Percentiles rank a stretch among this genome's conserved stretches.
These are phyloP conservation scores for Mitragyna speciosa DNA, from an alignment of 257 asterid genomes.

Conservation along the genomic window DNA sequence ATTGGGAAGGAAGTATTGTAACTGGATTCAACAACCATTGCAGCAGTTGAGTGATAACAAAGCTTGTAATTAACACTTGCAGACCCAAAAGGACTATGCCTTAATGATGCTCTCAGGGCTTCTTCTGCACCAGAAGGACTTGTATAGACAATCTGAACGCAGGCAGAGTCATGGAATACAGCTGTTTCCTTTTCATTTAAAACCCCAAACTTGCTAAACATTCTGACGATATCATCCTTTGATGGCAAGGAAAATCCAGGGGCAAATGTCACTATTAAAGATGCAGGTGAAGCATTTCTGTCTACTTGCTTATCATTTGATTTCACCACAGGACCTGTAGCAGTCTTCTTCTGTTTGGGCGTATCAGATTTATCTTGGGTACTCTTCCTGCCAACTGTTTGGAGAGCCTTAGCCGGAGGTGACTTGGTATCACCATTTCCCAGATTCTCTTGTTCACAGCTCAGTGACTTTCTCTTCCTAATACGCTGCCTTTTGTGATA, in stretches of 20 bases:
- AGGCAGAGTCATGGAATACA: slow-evolving; percentile 33
- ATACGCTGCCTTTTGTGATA: slow-evolving; percentile 25
- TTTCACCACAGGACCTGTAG: slow-evolving; percentile 16
- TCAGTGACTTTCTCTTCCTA: slow-evolving; percentile 36
- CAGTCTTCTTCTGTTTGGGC: slow-evolving; percentile 34
- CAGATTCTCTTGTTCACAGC: slow-evolving; percentile 17
- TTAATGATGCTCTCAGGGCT: slow-evolving; percentile 48
- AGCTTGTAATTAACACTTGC: slow-evolving; percentile 35
- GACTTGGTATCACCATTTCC: slow-evolving; percentile 21
- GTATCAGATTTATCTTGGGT: slow-evolving; percentile 15
- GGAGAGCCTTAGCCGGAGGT: slow-evolving; percentile 6
- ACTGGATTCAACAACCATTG: slow-evolving; percentile 23
- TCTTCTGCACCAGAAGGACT: slow-evolving; percentile 47
- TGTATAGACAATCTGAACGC: slow-evolving; percentile 36
- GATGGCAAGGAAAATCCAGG: slow-evolving; percentile 55
- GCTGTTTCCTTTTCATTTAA: slow-evolving; percentile 46
- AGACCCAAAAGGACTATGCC: slow-evolving; percentile 42
- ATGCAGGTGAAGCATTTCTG: slow-evolving; percentile 21
- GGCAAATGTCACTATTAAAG: slow-evolving; percentile 45
- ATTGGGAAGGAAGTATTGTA: slow-evolving; percentile 11
- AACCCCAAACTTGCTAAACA: slow-evolving; percentile 51
- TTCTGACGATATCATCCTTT: slow-evolving; percentile 44
- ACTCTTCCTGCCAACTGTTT: neutral
- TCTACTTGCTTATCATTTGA: slow-evolving; percentile 17
- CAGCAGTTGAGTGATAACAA: slow-evolving; percentile 27